These are phyloP conservation scores for Chalara sp. DNA, from an alignment of 2,329 filamentous ascomycete species.

Conservation along the genomic window DNA sequence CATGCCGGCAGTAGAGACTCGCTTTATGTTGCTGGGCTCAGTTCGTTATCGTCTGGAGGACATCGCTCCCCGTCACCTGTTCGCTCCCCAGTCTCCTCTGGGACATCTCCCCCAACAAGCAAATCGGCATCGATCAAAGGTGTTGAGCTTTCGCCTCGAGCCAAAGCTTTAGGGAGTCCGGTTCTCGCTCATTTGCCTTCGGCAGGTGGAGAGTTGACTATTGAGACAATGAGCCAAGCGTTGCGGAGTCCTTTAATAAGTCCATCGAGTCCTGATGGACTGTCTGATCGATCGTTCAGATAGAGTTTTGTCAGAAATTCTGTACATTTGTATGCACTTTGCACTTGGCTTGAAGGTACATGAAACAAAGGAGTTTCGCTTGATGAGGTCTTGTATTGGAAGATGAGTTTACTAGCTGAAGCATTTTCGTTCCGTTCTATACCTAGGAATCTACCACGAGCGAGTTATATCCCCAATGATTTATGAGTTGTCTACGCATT, in stretches of 20 bases:
- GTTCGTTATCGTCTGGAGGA: constrained; percentile 45
- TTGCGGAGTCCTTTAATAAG: constrained; percentile 59
- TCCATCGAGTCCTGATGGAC: constrained; percentile 40
- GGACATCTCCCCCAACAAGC: constrained; percentile 69
- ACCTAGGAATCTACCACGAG: no score
- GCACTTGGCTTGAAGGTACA: no score
- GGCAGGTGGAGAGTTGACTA: constrained; percentile 65
- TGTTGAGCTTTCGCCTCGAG: constrained; percentile 60
- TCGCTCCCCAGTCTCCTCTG: constrained; percentile 70
- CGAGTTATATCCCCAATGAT: no score
- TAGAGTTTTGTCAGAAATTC: constrained; percentile 7
- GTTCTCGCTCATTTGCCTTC: constrained; percentile 46
- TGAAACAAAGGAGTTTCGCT: no score
- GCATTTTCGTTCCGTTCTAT: no score
- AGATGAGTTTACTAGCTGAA: no score
- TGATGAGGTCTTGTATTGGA: no score
- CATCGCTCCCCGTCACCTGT: constrained; percentile 76
- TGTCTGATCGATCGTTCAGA: constrained; percentile 21
- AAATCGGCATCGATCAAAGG: constrained; percentile 69
- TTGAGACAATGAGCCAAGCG: constrained; percentile 92
- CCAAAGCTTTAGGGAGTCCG: constrained; percentile 55
- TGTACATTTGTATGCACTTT: not conserved
- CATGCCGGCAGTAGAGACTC: constrained; percentile 59
- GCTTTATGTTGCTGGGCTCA: constrained; percentile 61
- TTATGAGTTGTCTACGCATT: no score